Conservation (phyloP, 345 rosid genomes). For the Eucalyptus tenuipes region DNA sequence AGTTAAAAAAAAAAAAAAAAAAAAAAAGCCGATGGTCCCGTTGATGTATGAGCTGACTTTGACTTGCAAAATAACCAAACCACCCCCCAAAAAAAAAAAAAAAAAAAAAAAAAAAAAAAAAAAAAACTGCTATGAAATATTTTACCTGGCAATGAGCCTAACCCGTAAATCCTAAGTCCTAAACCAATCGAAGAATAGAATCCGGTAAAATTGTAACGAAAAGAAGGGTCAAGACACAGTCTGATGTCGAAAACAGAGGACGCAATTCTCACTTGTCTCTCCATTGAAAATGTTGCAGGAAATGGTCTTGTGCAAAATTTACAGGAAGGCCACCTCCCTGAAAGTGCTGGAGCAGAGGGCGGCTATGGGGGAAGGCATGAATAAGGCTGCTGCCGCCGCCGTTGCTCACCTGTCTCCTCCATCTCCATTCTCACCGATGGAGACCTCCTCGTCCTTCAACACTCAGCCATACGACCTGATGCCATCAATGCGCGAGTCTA, state of each 20-base stretch:
- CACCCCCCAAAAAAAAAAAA: neutral
- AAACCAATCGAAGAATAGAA: neutral
- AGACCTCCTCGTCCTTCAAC: neutral
- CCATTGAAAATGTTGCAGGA: conserved; percentile 28
- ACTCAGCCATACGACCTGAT: neutral
- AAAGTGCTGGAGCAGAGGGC: conserved; percentile 88
- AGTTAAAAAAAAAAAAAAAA: neutral
- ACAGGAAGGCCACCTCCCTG: conserved; percentile 79
- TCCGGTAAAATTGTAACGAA: neutral
- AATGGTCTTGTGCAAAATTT: conserved; percentile 86
- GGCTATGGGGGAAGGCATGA: conserved; percentile 40
- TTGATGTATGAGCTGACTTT: neutral
- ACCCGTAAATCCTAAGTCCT: neutral
- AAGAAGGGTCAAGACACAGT: neutral
- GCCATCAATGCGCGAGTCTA: neutral
- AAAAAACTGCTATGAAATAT: neutral
- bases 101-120: neutral
- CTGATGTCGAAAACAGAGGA: neutral
- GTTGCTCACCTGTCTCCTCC: neutral
- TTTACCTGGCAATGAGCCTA: neutral
- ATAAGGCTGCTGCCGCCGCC: neutral
- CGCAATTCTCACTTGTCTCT: neutral
- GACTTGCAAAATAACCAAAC: neutral
- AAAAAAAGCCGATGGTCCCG: neutral
- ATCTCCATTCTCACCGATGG: neutral